These are phyloP conservation scores for Hypholoma fasciculare DNA, from an alignment of 768 basidiomycete genomes.

Conservation along the genomic window DNA sequence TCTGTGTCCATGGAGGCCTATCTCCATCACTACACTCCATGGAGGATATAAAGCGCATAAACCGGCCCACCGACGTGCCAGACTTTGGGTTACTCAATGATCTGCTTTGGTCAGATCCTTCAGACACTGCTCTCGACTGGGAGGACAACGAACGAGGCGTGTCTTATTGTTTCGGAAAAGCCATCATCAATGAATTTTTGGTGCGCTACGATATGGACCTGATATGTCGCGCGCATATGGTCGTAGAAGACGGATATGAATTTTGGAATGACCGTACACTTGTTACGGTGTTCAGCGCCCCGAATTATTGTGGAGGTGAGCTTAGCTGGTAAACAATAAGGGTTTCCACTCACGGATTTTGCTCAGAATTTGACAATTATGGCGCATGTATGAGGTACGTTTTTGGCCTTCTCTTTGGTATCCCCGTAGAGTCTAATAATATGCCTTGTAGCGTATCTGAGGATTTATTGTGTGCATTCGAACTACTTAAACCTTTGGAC, in stretches of 20 bases:
- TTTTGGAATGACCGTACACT: constrained; percentile 99
- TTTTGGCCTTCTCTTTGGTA: constrained; percentile 5
- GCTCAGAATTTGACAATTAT: constrained; percentile 89
- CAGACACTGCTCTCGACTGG: constrained; percentile 97
- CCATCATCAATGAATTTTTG: constrained; percentile 94
- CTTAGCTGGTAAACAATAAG: neutral
- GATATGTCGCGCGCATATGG: constrained; percentile 99
- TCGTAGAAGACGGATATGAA: constrained; percentile 98
- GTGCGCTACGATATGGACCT: constrained; percentile 97
- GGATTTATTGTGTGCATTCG: constrained; percentile 96
- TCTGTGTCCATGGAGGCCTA: constrained; percentile 97
- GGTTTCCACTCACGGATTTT: constrained; percentile 1
- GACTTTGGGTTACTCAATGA: constrained; percentile 98
- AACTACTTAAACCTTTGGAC: constrained; percentile 93
- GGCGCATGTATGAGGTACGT: constrained; percentile 91
- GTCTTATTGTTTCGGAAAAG: constrained; percentile 98
- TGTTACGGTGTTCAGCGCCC: constrained; percentile 98
- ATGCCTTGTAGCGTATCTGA: constrained; percentile 76
- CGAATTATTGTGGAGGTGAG: constrained; percentile 94
- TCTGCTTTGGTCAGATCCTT: constrained; percentile 97
- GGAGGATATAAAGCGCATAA: constrained; percentile 99
- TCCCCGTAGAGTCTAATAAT: constrained; percentile 11
- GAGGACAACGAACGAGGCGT: constrained; percentile 99
- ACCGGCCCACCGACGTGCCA: constrained; percentile 96
- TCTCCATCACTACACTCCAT: constrained; percentile 92